A percentile compares a stretch with the other conserved stretches of the same genome.
These are phyloP conservation scores for Nemania serpens DNA, from an alignment of 2,329 filamentous ascomycete genomes.

Conservation along the genomic window DNA sequence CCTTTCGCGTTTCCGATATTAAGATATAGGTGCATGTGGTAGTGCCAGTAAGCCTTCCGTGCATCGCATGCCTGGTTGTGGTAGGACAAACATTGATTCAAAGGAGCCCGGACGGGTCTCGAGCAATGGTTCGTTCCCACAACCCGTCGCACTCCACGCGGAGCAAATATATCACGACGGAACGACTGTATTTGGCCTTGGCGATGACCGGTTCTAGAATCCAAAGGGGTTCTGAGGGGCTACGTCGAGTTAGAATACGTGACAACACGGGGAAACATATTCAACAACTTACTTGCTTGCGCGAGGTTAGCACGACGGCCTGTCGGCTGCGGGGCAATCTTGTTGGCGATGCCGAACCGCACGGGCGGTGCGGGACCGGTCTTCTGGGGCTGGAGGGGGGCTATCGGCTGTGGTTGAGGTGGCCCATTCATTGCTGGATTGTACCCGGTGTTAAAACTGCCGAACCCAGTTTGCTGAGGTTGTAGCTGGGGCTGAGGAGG, in stretches of 20 bases:
- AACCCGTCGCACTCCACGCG: not conserved
- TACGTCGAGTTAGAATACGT: conserved; percentile 37
- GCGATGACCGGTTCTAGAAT: conserved; percentile 41
- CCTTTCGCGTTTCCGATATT: not conserved
- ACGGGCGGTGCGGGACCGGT: conserved; percentile 87
- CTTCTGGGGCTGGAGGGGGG: conserved; percentile 74
- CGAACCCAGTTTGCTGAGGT: conserved; percentile 55
- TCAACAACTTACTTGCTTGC: conserved; percentile 84
- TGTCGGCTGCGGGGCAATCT: conserved; percentile 82
- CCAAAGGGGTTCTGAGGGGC: conserved; percentile 61
- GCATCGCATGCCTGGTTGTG: not conserved
- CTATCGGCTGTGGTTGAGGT: conserved; percentile 60
- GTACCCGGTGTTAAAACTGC: conserved; percentile 50
- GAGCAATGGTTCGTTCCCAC: not conserved
- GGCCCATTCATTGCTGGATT: conserved; percentile 55
- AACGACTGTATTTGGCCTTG: not conserved
- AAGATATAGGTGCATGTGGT: not conserved
- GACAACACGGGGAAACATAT: not conserved
- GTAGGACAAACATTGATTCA: not conserved
- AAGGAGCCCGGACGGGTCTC: not conserved
- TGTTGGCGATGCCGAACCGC: conserved; percentile 82
- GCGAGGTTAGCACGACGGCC: conserved; percentile 87
- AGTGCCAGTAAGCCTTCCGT: conserved; percentile 1
- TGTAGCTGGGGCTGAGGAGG: conserved; percentile 48
- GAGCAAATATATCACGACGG: not conserved